A percentile compares a stretch with the other conserved stretches of the same genome.
phyloP scores from a whole-genome alignment of 2,329 filamentous ascomycete species.

The Helicocarpus griseus region DNA sequence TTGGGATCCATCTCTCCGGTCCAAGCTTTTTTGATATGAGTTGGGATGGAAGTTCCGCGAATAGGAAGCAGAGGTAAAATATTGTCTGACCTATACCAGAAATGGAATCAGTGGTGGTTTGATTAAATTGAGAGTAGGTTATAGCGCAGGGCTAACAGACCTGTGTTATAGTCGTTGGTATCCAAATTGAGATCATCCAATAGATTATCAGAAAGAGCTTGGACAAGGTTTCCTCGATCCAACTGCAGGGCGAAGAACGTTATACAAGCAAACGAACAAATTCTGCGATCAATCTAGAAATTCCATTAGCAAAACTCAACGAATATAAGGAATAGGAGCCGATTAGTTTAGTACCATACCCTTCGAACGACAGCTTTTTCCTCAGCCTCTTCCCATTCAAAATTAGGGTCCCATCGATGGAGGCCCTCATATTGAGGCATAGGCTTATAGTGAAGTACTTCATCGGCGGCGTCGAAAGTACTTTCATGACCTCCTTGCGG shows the following conservation, averaged over 20 bases:
- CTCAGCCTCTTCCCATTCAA: conserved; percentile 36
- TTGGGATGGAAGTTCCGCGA: conserved; percentile 52
- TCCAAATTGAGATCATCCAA: conserved; percentile 42
- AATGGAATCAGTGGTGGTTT: no score
- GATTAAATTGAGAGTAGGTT: no score
- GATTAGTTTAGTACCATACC: conserved; percentile 16
- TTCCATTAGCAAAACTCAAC: not conserved
- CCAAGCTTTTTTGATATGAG: conserved; percentile 50
- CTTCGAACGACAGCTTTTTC: conserved; percentile 32
- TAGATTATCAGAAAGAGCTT: conserved; percentile 54
- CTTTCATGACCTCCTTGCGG: no score
- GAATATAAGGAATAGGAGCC: no score
- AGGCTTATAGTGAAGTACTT: conserved; percentile 29
- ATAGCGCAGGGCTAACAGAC: no score
- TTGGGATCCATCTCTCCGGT: conserved; percentile 51
- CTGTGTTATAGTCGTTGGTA: conserved; percentile 39
- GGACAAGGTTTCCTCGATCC: conserved; percentile 52
- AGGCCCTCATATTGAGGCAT: conserved; percentile 37
- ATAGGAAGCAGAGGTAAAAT: conserved; percentile 27
- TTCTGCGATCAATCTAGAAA: conserved; percentile 30
- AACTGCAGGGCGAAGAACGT: conserved; percentile 58
- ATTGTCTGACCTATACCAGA: conserved; percentile 34
- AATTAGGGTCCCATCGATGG: conserved; percentile 39
- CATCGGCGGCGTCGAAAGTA: conserved; percentile 28
- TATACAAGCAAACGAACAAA: conserved; percentile 40